Percentiles rank a stretch among this genome's conserved stretches.
Conservation (phyloP, 2,329 filamentous ascomycete species). For the Aureobasidium sp. region DNA sequence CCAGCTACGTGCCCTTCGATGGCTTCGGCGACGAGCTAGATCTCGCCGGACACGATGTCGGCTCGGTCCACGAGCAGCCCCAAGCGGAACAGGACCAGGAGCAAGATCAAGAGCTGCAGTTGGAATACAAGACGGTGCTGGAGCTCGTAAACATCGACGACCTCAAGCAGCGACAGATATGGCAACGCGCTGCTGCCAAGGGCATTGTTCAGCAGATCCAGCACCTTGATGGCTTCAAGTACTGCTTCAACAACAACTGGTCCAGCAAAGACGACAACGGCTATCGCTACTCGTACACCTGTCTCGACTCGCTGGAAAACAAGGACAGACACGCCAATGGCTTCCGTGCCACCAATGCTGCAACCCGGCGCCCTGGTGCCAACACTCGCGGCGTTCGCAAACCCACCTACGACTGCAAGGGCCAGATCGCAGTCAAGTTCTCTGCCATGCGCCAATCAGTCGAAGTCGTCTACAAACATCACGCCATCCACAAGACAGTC, state of each 20-base stretch:
- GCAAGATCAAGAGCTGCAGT: not conserved
- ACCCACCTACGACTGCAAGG: conserved; percentile 42
- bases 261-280: conserved; percentile 38
- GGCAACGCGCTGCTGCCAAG: conserved; percentile 40
- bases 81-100: not conserved
- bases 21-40: not conserved
- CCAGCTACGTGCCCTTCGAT: conserved; percentile 9
- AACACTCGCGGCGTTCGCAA: conserved; percentile 24
- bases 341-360: conserved; percentile 23
- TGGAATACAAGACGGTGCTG: not conserved
- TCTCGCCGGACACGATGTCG: not conserved
- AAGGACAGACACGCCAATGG: conserved; percentile 41
- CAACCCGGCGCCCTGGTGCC: conserved; percentile 9
- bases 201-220: conserved; percentile 37
- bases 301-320: conserved; percentile 43
- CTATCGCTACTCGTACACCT: conserved; percentile 41
- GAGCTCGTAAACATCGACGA: conserved; percentile 23
- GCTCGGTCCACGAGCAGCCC: not conserved
- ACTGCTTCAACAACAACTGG: conserved; percentile 45
- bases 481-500: conserved; percentile 39
- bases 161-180: conserved; percentile 35
- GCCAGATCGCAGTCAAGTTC: conserved; percentile 41
- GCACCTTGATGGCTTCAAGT: conserved; percentile 38
- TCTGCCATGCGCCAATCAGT: conserved; percentile 34
- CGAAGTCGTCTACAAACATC: conserved; percentile 40